Evolutionary conservation across 2,329 filamentous ascomycete species (phyloP), one percentile per base, ranked within the genome.

Genomic region (Talaromyces verruculosus): DNA sequence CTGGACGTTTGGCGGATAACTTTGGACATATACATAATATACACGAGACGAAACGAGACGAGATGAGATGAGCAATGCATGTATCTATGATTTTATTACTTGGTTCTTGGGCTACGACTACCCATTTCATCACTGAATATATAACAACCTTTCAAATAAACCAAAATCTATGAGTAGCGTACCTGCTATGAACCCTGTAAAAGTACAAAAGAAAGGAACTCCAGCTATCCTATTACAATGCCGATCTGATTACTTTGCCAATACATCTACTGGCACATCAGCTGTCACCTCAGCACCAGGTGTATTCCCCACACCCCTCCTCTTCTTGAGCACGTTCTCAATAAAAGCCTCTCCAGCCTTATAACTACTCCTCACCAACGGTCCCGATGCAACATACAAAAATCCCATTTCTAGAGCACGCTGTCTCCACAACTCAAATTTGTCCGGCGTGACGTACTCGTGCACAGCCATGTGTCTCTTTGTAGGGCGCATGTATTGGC

Each of bases 401-500:
- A 99, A 99, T 58, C 95, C 95, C 88, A 98, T 88, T 68, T 97
- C 93, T 55, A 98, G 84, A 45, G 95, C 94, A 61, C 93, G 88
- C 81, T 92, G 87, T 67, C 91, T 87, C 95, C 95, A 99, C 73
- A 91, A 82, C 75, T 98, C 94, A 75, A 99, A 99, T 68, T 89
- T 88, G 68, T 91, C 91, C 0, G 95, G 95, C 0, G 93, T 94
- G 57, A 99, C 87, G 77, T 99, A 99, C 78, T 94, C 92, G 74
- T 96, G 91, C 37, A 99, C 95, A 78, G 96, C 90, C 87, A 99
- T 94, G 78, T 99, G 95, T 53, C 94, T 88, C 84, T 98, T 99
- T 4, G 95, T 99, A 1, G 95, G 95, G 11, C 94, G 91, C 95
- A 99, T 99, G 83, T 99, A 99, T 83, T 99, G 95, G n/a, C 95